Base-by-base conservation (phyloP, 2,329 filamentous ascomycete species). In the Sporothrix mexicana region DNA sequence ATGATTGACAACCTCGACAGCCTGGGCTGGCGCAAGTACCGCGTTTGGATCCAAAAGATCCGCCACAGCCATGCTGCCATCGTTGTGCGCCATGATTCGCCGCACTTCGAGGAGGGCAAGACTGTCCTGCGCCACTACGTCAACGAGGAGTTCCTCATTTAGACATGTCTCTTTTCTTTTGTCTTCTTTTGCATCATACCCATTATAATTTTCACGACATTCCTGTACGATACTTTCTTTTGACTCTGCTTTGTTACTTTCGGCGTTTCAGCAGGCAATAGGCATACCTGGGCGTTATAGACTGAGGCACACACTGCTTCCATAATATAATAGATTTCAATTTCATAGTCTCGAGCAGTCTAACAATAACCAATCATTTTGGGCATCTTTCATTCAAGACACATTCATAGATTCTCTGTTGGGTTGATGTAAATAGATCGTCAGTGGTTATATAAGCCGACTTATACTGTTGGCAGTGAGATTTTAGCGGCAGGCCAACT, bases 31-130 rank as follows among this genome's bases (percentile, higher is more conserved):
- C 84, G 85, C 66, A 92, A 91, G 79, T 91, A 88, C 76, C 88
- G 87, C 0, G 88, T 95, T 3, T 91, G 92, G 82, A 95, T 96
- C 53, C 91, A 92, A 75, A 92, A 94, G 6, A 87, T 90, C 71
- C 83, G 86, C n/a, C 93, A 97, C 79, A 93, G 89, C 74, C 95
- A 98, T 81, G 95, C 95, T 0, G 95, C 95, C 2, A 97, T 98
- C 66, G 93, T 98, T 75, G 90, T 97, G 49, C 88, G 95, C 51
- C 88, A 85, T 73, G 88, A 92, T 53, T 90, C 89, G 79, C 83
- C 86, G 69, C 83, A 81, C 0, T 97, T 94, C 77, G 85, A 87
- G 1, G 95, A 98, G 81, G 95, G 95, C 0, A 88, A 87, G 78
- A 80, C 93, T 13, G 93, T 98, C 47, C 84, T 96, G 72, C 87